These are phyloP conservation scores for Penicillium manginii DNA, from an alignment of 495 filamentous ascomycete genomes.

Conservation along the genomic window DNA sequence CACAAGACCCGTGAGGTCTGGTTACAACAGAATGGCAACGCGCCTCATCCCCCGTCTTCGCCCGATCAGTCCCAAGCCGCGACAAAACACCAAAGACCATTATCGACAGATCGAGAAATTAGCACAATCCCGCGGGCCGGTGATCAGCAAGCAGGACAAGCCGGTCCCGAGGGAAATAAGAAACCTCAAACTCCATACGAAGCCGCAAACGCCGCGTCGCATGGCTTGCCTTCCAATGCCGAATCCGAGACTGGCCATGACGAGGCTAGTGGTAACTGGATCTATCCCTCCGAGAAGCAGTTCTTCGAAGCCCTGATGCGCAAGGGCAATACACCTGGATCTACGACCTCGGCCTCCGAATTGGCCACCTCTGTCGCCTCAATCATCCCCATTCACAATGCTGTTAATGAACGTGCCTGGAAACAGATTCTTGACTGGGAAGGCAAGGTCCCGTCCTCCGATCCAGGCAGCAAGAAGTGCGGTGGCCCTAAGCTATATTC, in stretches of 20 bases:
- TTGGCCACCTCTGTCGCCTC: conserved; percentile 75
- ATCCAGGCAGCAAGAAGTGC: conserved; percentile 61
- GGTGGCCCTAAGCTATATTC: conserved; percentile 80
- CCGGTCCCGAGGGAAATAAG: conserved; percentile 35
- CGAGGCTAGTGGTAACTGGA: conserved; percentile 77
- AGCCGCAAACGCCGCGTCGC: conserved; percentile 40
- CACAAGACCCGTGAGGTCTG: conserved; percentile 83
- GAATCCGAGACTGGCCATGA: conserved; percentile 74
- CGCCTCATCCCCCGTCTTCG: conserved; percentile 36
- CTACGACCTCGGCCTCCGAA: conserved; percentile 43
- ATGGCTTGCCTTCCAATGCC: conserved; percentile 63
- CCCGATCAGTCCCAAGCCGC: conserved; percentile 35
- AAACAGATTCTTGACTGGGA: conserved; percentile 87
- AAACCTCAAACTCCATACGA: conserved; percentile 33
- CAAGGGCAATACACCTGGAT: conserved; percentile 61
- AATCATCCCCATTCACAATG: conserved; percentile 97
- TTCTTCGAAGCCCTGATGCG: conserved; percentile 95
- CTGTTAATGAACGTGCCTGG: conserved; percentile 91
- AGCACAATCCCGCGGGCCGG: conserved; percentile 79
- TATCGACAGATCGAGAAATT: conserved; percentile 69
- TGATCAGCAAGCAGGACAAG: conserved; percentile 34
- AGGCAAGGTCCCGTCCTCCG: conserved; percentile 55
- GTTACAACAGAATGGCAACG: conserved; percentile 58
- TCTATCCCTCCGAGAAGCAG: conserved; percentile 93
- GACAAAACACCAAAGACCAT: conserved; percentile 46